Conservation (phyloP, 331 rosid species). For the Dryas integrifolia region DNA sequence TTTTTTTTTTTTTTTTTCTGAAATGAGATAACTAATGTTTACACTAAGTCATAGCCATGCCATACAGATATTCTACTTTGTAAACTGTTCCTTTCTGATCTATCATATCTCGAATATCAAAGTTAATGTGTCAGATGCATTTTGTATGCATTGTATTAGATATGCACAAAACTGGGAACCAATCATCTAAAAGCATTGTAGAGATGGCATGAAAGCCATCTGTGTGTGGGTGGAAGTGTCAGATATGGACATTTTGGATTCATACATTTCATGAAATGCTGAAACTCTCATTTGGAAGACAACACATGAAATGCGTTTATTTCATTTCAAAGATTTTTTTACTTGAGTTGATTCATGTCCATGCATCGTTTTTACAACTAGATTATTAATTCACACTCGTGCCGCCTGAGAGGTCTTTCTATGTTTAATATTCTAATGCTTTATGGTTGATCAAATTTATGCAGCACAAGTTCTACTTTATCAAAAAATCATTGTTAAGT, state of each 20-base stretch:
- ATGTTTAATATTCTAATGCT: not conserved
- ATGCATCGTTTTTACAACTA: no score
- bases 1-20: not conserved
- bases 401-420: not conserved
- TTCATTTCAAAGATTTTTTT: no score
- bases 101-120: not conserved
- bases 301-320: no score
- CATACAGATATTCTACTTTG: not conserved
- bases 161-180: not conserved
- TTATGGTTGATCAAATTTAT: conserved; percentile 1
- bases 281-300: not conserved
- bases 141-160: not conserved
- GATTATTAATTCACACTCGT: not conserved
- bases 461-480: not conserved
- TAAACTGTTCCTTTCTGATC: not conserved
- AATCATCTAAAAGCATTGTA: not conserved
- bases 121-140: not conserved
- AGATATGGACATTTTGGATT: not conserved
- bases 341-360: not conserved
- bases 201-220: not conserved
- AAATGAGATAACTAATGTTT: not conserved
- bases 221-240: not conserved
- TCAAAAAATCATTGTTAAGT: not conserved
- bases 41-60: not conserved
- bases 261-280: no score